Evolutionary conservation across 805 yeast species (phyloP), one percentile per base, ranked within the genome.

Genomic region (Candida quercuum): DNA sequence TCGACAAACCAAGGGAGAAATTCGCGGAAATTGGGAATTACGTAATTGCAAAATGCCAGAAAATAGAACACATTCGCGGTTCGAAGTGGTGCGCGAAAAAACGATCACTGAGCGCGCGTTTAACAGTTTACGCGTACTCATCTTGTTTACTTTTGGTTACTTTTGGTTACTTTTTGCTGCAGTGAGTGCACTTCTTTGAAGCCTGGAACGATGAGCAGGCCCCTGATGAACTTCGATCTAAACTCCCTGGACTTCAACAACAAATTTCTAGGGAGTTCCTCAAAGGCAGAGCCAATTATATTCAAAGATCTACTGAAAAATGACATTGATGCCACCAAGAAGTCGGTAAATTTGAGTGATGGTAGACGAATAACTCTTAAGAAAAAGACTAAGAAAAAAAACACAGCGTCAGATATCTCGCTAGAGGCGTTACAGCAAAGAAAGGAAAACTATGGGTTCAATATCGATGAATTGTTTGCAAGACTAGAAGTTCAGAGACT

Each of bases 391-490:
- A 22, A 7, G 8, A 10, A 3, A n/a, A 16, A 13, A 5, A 9
- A 24, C 16, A 10, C 20, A 4, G 22, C 28, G 6, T 15, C 11
- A 12, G 11, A 10, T 7, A 19, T 12, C 10, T 23, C 30, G 13
- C 14, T 18, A 17, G 39, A 31, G 9, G 22, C 18, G 3, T 18
- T 19, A 14, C 15, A 33, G 56, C 45, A 40, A 24, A 42, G 41
- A n/a, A 60, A 59, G 33, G 57, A 53, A 21, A 41, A 52, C 2
- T 67, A 66, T 37, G 72, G 72, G 2, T 56, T 67, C 36, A 55
- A 62, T 34, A 56, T 69, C 19, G 60, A 64, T 38, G 51, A 52
- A n/a, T 43, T 69, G 3, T 49, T 60, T 21, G 62, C 60, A 6
- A 54, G 47, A 23, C 52, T 67, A 21, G 63, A 59, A 20, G 40